These are phyloP conservation scores for Tetradesmus lagerheimii DNA, from an alignment of 139 green algal species.

Conservation along the genomic window DNA sequence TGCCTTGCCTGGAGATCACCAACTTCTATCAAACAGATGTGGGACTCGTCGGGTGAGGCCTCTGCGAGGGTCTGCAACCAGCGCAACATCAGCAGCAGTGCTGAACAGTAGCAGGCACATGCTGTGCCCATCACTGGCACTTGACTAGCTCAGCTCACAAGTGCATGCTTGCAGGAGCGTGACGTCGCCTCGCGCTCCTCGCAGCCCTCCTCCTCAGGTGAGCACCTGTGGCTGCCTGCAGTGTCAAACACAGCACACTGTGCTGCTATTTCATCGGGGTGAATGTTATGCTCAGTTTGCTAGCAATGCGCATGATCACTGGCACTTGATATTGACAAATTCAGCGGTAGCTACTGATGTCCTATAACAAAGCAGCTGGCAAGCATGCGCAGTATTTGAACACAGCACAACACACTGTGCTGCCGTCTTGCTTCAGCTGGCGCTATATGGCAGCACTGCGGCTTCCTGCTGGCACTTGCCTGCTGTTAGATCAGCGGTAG, in stretches of 20 bases:
- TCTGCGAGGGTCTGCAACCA: neutral
- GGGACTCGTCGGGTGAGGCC: slow-evolving; percentile 37
- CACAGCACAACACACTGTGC: too few species aligned
- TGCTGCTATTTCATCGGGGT: too few species aligned
- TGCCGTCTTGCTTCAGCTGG: too few species aligned
- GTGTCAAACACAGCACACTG: neutral
- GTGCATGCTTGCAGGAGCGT: neutral
- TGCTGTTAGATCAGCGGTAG: neutral
- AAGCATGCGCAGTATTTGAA: too few species aligned
- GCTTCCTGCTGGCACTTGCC: neutral
- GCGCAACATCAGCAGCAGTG: neutral
- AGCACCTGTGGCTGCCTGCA: neutral
- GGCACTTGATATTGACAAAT: too few species aligned
- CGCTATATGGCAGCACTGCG: too few species aligned
- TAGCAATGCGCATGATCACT: too few species aligned
- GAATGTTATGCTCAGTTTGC: neutral
- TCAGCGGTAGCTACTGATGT: too few species aligned
- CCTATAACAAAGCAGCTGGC: too few species aligned
- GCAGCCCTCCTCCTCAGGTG: slow-evolving; percentile 25
- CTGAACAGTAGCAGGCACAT: neutral
- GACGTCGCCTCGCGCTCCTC: neutral
- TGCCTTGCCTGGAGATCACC: slow-evolving; percentile 37
- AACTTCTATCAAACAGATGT: slow-evolving; percentile 38
- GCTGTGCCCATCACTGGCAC: neutral
- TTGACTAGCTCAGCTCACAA: neutral